Conservation (phyloP, 129 eudicot genomes). For the Pittosporum tobira region DNA sequence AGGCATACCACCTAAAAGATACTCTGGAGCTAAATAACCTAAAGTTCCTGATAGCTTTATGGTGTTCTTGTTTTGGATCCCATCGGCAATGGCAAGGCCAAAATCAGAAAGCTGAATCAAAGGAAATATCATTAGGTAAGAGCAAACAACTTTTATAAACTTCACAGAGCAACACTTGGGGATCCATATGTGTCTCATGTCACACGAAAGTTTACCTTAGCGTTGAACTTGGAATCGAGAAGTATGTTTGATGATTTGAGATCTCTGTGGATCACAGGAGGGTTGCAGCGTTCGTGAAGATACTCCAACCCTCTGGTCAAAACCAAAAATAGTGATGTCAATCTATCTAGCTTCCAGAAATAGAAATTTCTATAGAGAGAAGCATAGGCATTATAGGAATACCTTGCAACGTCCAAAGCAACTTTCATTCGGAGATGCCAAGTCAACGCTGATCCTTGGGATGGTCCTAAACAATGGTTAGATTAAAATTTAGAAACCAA, state of each 20-base stretch:
- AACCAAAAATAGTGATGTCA: not conserved
- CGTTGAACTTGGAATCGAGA: conserved; percentile 81
- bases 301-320: conserved; percentile 72
- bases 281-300: conserved; percentile 89
- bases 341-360: not conserved
- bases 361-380: not conserved
- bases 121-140: not conserved
- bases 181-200: not conserved
- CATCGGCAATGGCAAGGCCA: conserved; percentile 59
- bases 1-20: conserved; percentile 60
- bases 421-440: conserved; percentile 87
- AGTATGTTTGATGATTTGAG: conserved; percentile 84
- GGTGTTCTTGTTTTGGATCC: conserved; percentile 40
- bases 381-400: conserved; percentile 7
- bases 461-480: conserved; percentile 39
- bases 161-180: conserved; percentile 4
- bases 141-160: not conserved
- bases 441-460: conserved; percentile 57
- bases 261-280: conserved; percentile 84
- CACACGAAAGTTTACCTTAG: conserved; percentile 49
- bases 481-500: not conserved
- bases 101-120: conserved; percentile 60
- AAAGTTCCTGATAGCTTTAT: conserved; percentile 62
- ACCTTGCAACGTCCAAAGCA: conserved; percentile 89
- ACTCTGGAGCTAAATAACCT: conserved; percentile 88